Evolutionary conservation across 2,329 filamentous ascomycete genomes (phyloP).

Genomic region (Calonectria pteridis): DNA sequence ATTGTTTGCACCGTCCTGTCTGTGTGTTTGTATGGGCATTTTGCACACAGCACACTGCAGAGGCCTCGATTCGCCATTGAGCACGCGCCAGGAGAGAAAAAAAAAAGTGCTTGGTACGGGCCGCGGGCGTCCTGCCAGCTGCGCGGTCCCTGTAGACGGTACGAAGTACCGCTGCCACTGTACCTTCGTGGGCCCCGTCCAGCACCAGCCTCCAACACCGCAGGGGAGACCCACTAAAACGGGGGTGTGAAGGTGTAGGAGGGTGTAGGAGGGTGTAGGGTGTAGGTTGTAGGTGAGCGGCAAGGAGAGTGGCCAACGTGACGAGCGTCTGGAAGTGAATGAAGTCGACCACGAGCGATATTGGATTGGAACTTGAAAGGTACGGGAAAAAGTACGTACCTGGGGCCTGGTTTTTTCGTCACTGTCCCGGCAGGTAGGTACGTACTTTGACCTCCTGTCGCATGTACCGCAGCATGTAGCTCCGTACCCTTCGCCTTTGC

Average conservation of each 20-base stretch:
- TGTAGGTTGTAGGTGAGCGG: conserved; percentile 24
- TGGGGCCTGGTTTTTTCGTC: neutral
- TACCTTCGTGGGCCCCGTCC: neutral
- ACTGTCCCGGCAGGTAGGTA: conserved; percentile 26
- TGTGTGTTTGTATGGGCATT: neutral
- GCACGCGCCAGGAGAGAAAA: neutral
- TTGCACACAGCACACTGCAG: neutral
- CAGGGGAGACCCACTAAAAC: conserved; percentile 18
- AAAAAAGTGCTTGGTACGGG: conserved; percentile 8
- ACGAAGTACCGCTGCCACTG: neutral
- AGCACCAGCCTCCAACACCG: conserved; percentile 2
- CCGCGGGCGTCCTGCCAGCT: neutral
- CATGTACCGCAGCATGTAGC: conserved; percentile 23
- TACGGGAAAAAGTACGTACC: conserved; percentile 18
- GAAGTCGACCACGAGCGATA: conserved; percentile 22
- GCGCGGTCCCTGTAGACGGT: neutral
- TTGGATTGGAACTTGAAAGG: conserved; percentile 23
- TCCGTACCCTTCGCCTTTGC: conserved; percentile 28
- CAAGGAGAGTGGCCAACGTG: conserved; percentile 28
- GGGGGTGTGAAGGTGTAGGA: conserved; percentile 13
- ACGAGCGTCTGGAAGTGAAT: conserved; percentile 23
- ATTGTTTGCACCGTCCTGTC: conserved; percentile 1
- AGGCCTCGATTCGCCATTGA: neutral
- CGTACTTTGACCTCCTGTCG: conserved; percentile 2
- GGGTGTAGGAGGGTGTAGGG: conserved; percentile 4